Base-by-base conservation (phyloP, 163 green algal species). In the Chlamydomonas reinhardtii region DNA sequence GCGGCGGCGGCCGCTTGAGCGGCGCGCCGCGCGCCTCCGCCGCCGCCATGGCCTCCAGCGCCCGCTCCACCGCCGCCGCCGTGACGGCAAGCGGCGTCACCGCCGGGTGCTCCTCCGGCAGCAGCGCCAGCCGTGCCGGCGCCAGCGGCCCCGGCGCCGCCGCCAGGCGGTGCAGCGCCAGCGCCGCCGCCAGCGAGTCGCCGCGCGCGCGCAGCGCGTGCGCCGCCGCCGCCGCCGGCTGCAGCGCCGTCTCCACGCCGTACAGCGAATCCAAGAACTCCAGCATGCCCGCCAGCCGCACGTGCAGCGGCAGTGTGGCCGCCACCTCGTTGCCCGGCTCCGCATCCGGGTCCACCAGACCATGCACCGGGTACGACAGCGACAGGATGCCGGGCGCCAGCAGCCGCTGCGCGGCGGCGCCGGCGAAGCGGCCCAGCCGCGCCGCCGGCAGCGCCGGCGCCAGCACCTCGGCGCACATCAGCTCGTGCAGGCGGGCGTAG, bases 191-290 rank as follows among this genome's bases (percentile, higher is more conserved):
- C 72, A 87, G 61, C 12, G 61, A 82, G 56, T 62, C 72, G 22
- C 56, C 72, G 15, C 72, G 59, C 12, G 71, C 37, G 12, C 56
- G 72, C 37, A 75, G 72, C 25, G 20, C 72, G 24, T 87, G 72
- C 0, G 56, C 15, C 4, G 82, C 24, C 25, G 72, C 59, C 25
- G 61, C 39, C 25, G 84, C 69, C 84, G 66, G 52, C 39, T 72
- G 65, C 70, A 89, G 82, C 72, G 82, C 72, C 37, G 82, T 87
- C 61, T 87, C 82, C 31, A 87, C 37, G 39, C 82, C 82, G 72
- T 82, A 76, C 68, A 83, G 59, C 2, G 32, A 62, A 1, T 27
- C 15, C 62, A 89, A 31, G 64, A 79, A 86, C 39, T 81, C 85
- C 56, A 86, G 77, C 69, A 85, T 75, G 17, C 35, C 65, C 17